These are phyloP conservation scores for Fusarium caatingaense DNA, from an alignment of 2,329 filamentous ascomycete genomes.

Conservation along the genomic window DNA sequence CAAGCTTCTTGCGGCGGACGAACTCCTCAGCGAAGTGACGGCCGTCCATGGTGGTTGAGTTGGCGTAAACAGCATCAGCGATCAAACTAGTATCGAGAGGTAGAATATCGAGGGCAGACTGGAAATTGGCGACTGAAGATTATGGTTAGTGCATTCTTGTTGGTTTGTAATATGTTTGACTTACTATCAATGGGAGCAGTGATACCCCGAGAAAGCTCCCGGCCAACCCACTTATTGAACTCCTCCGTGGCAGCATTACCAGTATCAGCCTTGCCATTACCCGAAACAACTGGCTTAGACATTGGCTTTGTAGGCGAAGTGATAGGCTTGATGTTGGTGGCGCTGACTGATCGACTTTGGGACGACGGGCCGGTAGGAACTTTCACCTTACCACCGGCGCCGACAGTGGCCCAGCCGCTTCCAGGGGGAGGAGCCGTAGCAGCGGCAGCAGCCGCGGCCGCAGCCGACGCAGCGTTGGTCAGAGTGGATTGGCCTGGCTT, in stretches of 20 bases:
- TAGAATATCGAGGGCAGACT: conserved; percentile 78
- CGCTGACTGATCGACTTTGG: conserved; percentile 59
- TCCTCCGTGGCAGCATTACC: conserved; percentile 78
- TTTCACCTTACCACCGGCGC: conserved; percentile 92
- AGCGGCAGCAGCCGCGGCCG: conserved; percentile 48
- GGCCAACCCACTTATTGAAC: conserved; percentile 91
- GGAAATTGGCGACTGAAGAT: conserved; percentile 78
- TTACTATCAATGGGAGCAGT: conserved; percentile 64
- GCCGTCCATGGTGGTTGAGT: conserved; percentile 89
- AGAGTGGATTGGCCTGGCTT: conserved; percentile 66
- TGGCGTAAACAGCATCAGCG: conserved; percentile 88
- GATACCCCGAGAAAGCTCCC: conserved; percentile 80
- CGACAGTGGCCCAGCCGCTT: conserved; percentile 91
- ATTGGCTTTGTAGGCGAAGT: conserved; percentile 63
- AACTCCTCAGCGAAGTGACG: conserved; percentile 96
- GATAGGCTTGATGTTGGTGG: conserved; percentile 56
- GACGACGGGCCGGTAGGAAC: conserved; percentile 70
- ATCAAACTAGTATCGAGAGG: conserved; percentile 84
- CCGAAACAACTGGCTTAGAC: conserved; percentile 60
- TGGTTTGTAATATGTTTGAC: conserved; percentile 42
- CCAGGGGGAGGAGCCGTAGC: conserved; percentile 56
- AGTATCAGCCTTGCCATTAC: conserved; percentile 54
- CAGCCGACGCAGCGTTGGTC: conserved; percentile 55
- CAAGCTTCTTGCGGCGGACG: conserved; percentile 89
- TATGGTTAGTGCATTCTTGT: conserved; percentile 48